Evolutionary conservation across 2,329 filamentous ascomycete species (phyloP).

Genomic region (Aureobasidium sp.): DNA sequence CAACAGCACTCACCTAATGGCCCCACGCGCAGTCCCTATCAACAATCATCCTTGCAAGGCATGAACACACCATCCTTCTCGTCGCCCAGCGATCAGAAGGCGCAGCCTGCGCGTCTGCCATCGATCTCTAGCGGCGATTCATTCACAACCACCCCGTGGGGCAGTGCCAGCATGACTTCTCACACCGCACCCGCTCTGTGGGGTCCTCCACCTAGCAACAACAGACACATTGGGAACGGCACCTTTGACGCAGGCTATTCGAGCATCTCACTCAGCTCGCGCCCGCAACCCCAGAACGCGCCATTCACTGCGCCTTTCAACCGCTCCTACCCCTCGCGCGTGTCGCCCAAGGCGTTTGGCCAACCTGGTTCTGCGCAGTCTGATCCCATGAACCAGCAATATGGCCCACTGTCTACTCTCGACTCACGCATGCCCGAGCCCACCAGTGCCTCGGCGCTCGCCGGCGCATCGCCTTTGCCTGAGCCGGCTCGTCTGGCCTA

Average conservation of each 20-base stretch:
- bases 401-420: conserved; percentile 18
- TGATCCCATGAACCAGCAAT: conserved; percentile 22
- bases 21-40: conserved; percentile 8
- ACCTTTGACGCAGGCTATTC: conserved; percentile 62
- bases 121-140: conserved; percentile 16
- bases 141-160: conserved; percentile 17
- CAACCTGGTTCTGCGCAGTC: conserved; percentile 22
- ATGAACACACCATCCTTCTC: conserved; percentile 43
- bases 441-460: conserved; percentile 22
- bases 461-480: conserved; percentile 26
- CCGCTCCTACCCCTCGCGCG: conserved; percentile 23
- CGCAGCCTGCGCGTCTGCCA: conserved; percentile 25
- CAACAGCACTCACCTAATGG: conserved; percentile 12
- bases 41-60: conserved; percentile 10
- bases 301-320: conserved; percentile 24
- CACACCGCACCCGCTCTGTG: conserved; percentile 54
- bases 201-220: conserved; percentile 61
- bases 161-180: conserved; percentile 20
- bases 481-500: conserved; percentile 26
- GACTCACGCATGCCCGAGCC: conserved; percentile 26
- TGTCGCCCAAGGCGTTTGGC: conserved; percentile 27
- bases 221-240: conserved; percentile 68
- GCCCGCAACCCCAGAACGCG: conserved; percentile 25
- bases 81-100: conserved; percentile 31
- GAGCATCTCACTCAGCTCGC: conserved; percentile 39